Percentiles rank a stretch among this genome's conserved stretches.
These are phyloP conservation scores for Rhynchosporium graminicola DNA, from an alignment of 2,329 filamentous ascomycete species.

Conservation along the genomic window DNA sequence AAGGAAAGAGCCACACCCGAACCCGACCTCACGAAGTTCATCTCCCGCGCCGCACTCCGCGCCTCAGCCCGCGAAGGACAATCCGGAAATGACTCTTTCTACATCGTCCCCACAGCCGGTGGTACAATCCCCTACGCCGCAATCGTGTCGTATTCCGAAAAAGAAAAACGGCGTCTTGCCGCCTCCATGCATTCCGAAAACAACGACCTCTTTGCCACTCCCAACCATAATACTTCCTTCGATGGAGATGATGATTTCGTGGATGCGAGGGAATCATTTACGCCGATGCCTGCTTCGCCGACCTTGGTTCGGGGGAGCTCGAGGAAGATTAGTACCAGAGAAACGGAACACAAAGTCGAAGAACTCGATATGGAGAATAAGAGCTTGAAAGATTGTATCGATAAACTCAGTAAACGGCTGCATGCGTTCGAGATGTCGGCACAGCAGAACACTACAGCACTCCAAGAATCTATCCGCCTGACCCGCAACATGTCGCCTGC, in stretches of 20 bases:
- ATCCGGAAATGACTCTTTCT: conserved; percentile 75
- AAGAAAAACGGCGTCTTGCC: conserved; percentile 62
- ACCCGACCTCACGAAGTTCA: conserved; percentile 79
- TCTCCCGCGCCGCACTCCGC: conserved; percentile 80
- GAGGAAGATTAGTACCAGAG: conserved; percentile 45
- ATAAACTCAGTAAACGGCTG: conserved; percentile 83
- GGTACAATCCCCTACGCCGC: conserved; percentile 92
- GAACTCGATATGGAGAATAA: conserved; percentile 88
- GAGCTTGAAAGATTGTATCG: conserved; percentile 79
- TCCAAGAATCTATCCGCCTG: conserved; percentile 79
- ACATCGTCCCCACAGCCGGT: conserved; percentile 88
- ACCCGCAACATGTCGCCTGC: conserved; percentile 58
- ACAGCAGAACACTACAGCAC: conserved; percentile 80
- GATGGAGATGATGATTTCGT: conserved; percentile 81
- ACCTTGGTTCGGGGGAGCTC: conserved; percentile 43
- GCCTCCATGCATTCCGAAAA: conserved; percentile 48
- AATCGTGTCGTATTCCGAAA: conserved; percentile 72
- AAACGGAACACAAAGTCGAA: conserved; percentile 71
- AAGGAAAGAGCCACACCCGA: conserved; percentile 48
- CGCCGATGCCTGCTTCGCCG: conserved; percentile 47
- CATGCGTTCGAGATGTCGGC: conserved; percentile 91
- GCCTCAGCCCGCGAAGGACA: conserved; percentile 72
- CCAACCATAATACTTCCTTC: conserved; percentile 42
- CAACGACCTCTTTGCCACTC: conserved; percentile 44
- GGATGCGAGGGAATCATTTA: conserved; percentile 69